Conservation (phyloP, 805 yeast genomes). For the Citeromyces nyonsensis region DNA sequence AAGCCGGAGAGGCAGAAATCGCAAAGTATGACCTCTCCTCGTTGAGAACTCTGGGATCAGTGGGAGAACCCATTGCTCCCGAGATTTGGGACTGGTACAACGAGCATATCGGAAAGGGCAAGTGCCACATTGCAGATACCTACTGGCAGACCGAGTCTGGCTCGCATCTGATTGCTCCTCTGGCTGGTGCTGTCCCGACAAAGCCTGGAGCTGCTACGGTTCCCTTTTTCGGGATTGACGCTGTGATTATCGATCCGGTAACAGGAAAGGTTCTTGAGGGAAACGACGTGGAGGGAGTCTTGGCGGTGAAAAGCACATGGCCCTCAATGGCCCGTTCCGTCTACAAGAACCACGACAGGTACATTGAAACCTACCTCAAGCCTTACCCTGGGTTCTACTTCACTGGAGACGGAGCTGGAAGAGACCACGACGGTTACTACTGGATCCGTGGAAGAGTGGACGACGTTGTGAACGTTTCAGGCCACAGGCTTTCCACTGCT, state of each 20-base stretch:
- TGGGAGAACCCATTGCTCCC: conserved; percentile 97
- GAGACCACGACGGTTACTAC: conserved; percentile 91
- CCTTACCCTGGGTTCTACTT: conserved; percentile 91
- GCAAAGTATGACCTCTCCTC: conserved; percentile 69
- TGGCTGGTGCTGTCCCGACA: conserved; percentile 89
- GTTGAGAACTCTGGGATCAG: conserved; percentile 89
- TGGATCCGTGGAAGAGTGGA: conserved; percentile 99
- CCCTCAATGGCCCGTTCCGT: conserved; percentile 98
- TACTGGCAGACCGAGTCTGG: conserved; percentile 99
- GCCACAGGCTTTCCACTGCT: conserved; percentile 96
- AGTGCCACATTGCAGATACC: conserved; percentile 88
- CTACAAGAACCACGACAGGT: conserved; percentile 76
- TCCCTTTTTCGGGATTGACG: conserved; percentile 91
- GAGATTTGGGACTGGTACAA: conserved; percentile 99
- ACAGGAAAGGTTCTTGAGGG: conserved; percentile 73
- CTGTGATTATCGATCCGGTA: conserved; percentile 87
- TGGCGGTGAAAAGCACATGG: conserved; percentile 86
- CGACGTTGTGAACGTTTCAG: conserved; percentile 95
- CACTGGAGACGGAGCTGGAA: conserved; percentile 98
- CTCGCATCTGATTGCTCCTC: conserved; percentile 84
- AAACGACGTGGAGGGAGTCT: conserved; percentile 90
- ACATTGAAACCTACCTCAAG: conserved; percentile 79
- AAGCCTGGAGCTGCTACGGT: conserved; percentile 96
- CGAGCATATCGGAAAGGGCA: conserved; percentile 77
- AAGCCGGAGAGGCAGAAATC: conserved; percentile 76